These are phyloP conservation scores for Fomitopsis pinicola DNA, from an alignment of 1,284 basidiomycete species.

Conservation along the genomic window DNA sequence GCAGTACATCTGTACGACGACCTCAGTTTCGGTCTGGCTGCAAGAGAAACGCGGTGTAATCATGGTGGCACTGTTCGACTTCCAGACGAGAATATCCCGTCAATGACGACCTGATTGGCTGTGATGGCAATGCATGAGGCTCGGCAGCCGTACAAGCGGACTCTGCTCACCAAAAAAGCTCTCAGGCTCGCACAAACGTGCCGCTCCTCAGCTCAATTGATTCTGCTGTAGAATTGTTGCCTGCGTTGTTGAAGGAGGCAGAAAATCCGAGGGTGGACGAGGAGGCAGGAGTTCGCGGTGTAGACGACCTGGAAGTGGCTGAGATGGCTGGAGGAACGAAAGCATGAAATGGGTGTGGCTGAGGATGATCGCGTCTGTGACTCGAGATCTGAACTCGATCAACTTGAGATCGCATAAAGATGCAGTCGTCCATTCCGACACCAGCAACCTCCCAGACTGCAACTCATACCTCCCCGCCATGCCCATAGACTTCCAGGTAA, in stretches of 20 bases:
- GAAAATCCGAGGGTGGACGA: too few species aligned
- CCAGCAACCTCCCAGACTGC: not conserved
- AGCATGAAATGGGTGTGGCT: not conserved
- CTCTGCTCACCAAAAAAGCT: too few species aligned
- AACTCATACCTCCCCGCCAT: constrained; percentile 28
- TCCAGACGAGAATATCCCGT: not conserved
- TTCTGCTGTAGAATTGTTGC: too few species aligned
- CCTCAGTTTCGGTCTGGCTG: constrained; percentile 55
- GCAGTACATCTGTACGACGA: constrained; percentile 66
- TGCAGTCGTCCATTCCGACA: not conserved
- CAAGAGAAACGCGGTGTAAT: constrained; percentile 80
- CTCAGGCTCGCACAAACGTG: too few species aligned
- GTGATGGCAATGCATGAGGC: too few species aligned
- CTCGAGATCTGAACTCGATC: constrained; percentile 2
- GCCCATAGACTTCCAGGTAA: constrained; percentile 50
- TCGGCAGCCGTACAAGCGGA: too few species aligned
- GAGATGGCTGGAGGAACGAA: not conserved
- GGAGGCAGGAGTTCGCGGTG: not conserved
- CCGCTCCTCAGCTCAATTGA: too few species aligned
- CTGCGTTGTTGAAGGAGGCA: too few species aligned
- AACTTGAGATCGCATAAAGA: constrained; percentile 1
- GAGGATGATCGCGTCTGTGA: not conserved
- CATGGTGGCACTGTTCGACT: constrained; percentile 37
- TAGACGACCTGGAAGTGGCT: not conserved
- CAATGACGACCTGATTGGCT: too few species aligned